Evolutionary conservation across 192 early-diverging fungal species (phyloP).

Genomic region (Coemansia sp.): DNA sequence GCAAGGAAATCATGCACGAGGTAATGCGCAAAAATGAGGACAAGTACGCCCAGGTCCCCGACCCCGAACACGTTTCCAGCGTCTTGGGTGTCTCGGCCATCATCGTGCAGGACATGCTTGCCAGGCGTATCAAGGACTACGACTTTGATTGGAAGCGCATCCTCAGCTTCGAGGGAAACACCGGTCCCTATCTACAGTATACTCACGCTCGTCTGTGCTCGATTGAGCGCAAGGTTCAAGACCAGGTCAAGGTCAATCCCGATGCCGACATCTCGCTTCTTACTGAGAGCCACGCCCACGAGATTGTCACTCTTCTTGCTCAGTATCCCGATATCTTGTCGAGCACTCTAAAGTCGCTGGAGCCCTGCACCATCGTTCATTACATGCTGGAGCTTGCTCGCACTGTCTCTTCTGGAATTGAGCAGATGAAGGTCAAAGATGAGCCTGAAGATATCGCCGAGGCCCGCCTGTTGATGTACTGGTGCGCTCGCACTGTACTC

Average conservation of each 20-base stretch:
- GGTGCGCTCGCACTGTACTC: constrained; percentile 77
- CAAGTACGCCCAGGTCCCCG: constrained; percentile 81
- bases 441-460: constrained; percentile 73
- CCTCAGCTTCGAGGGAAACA: constrained; percentile 96
- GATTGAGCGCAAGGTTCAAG: constrained; percentile 78
- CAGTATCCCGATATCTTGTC: constrained; percentile 86
- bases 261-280: constrained; percentile 70
- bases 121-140: constrained; percentile 93
- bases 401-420: constrained; percentile 74
- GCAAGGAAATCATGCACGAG: constrained; percentile 84
- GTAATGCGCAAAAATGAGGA: constrained; percentile 87
- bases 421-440: constrained; percentile 74
- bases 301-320: constrained; percentile 73
- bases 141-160: constrained; percentile 89
- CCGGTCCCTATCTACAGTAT: constrained; percentile 99
- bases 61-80: constrained; percentile 82
- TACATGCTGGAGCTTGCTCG: constrained; percentile 85
- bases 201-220: constrained; percentile 97
- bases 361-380: constrained; percentile 84
- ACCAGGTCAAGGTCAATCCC: constrained; percentile 57
- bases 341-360: constrained; percentile 62
- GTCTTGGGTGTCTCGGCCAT: constrained; percentile 91
- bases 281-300: constrained; percentile 67
- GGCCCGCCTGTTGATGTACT: constrained; percentile 87
- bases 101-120: constrained; percentile 87